Evolutionary conservation across 495 filamentous ascomycete genomes (phyloP).

Genomic region (Baudoinia panamericana): DNA sequence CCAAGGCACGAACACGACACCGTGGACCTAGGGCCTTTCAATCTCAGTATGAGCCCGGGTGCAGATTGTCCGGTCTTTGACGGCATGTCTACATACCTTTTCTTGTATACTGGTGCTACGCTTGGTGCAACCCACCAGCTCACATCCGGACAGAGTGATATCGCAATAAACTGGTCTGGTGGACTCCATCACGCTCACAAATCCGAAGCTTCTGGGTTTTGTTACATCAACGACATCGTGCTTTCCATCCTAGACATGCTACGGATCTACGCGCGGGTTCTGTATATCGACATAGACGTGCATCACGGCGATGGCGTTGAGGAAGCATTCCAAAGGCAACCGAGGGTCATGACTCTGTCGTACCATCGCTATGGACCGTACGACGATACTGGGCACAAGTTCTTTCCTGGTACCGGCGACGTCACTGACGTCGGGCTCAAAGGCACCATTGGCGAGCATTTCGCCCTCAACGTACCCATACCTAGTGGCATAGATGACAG

Average conservation of each 20-base stretch:
- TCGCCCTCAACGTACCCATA: conserved; percentile 54
- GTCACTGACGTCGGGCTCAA: conserved; percentile 46
- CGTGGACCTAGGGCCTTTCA: conserved; percentile 46
- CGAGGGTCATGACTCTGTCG: conserved; percentile 89
- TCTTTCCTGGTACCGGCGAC: conserved; percentile 56
- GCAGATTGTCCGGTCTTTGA: conserved; percentile 96
- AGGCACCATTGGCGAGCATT: conserved; percentile 51
- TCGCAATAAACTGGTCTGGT: conserved; percentile 98
- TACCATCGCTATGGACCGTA: conserved; percentile 92
- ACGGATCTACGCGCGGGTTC: conserved; percentile 73
- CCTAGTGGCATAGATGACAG: conserved; percentile 82
- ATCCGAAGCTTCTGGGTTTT: conserved; percentile 85
- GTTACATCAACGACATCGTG: conserved; percentile 98
- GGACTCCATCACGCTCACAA: conserved; percentile 97
- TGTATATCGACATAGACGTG: conserved; percentile 97
- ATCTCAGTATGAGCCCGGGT: conserved; percentile 45
- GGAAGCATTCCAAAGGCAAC: conserved; percentile 91
- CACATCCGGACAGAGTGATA: conserved; percentile 71
- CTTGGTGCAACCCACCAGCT: conserved; percentile 87
- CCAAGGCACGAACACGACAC: conserved; percentile 29
- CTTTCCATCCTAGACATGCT: conserved; percentile 85
- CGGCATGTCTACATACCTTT: conserved; percentile 87
- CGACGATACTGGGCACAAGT: conserved; percentile 35
- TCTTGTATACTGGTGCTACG: conserved; percentile 79
- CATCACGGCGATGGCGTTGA: conserved; percentile 97